Evolutionary conservation across 2,329 filamentous ascomycete genomes (phyloP).

Genomic region (Claviceps sp.): DNA sequence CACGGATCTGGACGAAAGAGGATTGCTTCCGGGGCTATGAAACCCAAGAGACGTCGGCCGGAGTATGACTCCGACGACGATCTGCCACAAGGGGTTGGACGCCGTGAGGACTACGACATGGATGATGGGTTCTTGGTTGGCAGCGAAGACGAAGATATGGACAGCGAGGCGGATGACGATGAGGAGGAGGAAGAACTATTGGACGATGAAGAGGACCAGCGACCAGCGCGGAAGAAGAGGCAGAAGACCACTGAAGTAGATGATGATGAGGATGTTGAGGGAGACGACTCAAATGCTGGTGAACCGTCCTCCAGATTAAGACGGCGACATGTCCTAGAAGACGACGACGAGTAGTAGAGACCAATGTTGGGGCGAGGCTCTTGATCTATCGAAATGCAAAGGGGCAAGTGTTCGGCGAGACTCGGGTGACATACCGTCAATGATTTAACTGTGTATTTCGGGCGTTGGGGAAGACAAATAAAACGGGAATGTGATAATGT

Average conservation of each 20-base stretch:
- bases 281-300: conserved; percentile 35
- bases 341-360: conserved; percentile 20
- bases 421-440: neutral
- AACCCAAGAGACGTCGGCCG: conserved; percentile 38
- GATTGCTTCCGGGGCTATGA: conserved; percentile 33
- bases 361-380: neutral
- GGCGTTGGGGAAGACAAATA: neutral
- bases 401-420: neutral
- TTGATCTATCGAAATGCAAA: neutral
- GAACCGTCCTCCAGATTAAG: conserved; percentile 32
- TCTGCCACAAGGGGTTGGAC: conserved; percentile 43
- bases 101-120: conserved; percentile 64
- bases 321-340: conserved; percentile 43
- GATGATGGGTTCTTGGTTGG: conserved; percentile 67
- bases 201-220: conserved; percentile 40
- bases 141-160: conserved; percentile 58
- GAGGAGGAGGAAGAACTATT: conserved; percentile 46
- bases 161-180: conserved; percentile 47
- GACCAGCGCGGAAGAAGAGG: conserved; percentile 32
- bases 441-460: neutral
- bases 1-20: conserved; percentile 39
- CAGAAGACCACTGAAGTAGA: conserved; percentile 37
- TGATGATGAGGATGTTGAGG: conserved; percentile 38
- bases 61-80: conserved; percentile 73
- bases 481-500: neutral